phyloP scores from a whole-genome alignment of 2,329 filamentous ascomycete genomes.

The Ascosphaera aggregata region DNA sequence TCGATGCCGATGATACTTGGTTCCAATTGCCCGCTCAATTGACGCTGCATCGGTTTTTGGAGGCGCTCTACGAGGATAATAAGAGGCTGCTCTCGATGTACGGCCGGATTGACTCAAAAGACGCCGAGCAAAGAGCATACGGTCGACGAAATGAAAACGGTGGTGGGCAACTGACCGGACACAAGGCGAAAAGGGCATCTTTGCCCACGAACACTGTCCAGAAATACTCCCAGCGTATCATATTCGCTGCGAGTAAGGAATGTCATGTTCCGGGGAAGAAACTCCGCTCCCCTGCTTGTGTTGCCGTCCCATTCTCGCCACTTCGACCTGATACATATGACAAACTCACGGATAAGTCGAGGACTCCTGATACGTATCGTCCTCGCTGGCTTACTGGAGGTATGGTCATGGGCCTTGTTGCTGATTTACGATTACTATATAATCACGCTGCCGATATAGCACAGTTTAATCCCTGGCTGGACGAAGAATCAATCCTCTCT shows the following conservation, averaged over 20 bases:
- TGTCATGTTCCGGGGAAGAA: no score
- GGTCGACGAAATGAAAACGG: no score
- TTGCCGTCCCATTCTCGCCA: slow-evolving; percentile 27
- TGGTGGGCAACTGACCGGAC: no score
- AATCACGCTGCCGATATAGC: slow-evolving; percentile 18
- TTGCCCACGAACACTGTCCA: slow-evolving; percentile 10
- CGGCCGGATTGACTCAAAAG: slow-evolving; percentile 14
- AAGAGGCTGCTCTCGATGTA: slow-evolving; percentile 27
- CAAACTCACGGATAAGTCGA: slow-evolving; percentile 18
- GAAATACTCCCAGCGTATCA: slow-evolving; percentile 27
- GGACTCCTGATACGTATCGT: slow-evolving; percentile 16
- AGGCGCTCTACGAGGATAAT: slow-evolving; percentile 29
- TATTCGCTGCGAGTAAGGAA: slow-evolving; percentile 32
- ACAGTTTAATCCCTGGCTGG: slow-evolving; percentile 11
- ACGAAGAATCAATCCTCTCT: slow-evolving; percentile 25
- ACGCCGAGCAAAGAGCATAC: no score
- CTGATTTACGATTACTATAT: slow-evolving; percentile 25
- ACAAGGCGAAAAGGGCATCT: no score
- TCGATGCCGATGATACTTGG: slow-evolving; percentile 40
- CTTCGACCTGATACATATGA: slow-evolving; percentile 27
- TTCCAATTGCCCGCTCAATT: slow-evolving; percentile 42
- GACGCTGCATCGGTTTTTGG: slow-evolving; percentile 37
- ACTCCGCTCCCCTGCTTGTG: slow-evolving; percentile 30
- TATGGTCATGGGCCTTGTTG: slow-evolving; percentile 27
- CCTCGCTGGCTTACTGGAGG: slow-evolving; percentile 27